Evolutionary conservation across 495 filamentous ascomycete species (phyloP), one percentile per base, ranked within the genome.

Genomic region (Lophium mytilinum): DNA sequence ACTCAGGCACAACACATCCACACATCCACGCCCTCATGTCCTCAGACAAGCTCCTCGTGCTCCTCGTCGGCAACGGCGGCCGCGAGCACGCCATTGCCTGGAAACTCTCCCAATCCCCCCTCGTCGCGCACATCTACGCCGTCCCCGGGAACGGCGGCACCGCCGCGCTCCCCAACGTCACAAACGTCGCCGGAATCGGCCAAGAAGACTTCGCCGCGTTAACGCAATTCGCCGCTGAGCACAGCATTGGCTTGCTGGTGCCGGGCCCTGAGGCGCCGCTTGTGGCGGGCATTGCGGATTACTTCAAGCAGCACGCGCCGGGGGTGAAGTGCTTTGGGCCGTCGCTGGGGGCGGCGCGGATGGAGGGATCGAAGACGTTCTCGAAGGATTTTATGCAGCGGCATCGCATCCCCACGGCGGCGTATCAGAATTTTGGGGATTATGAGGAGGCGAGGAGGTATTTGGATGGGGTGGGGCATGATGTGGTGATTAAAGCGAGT

Each of bases 321-420:
- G 83, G 83, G 15, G 90, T 96, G 62, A 77, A 81, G 65, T 86
- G 83, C 72, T 98, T 95, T 64, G 93, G 93, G 12, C 93, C 93
- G 2, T 86, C 84, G 47, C 83, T 88, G 75, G 80, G 79, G 37
- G 94, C 93, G 39, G 92, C 94, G 33, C 79, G 80, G 52, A 87
- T 98, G 85, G 93, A 98, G 71, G 93, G 93, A 52, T 91, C 86
- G 69, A 97, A 98, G 76, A 86, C 91, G 12, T 97, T 94, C 73
- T 87, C 89, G 34, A 98, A 98, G 72, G 92, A 98, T 72, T 98
- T 98, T 70, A 98, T 98, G 94, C 81, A 87, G 70, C 82, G 83
- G 58, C 83, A 95, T 72, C 76, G 78, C 62, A 96, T 98, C 62
- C 92, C 93, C 39, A 97, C 93, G 1, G 93, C 94, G 7, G 79